Evolutionary conservation across 2,329 filamentous ascomycete species (phyloP).

Genomic region (Penicillium sp.): DNA sequence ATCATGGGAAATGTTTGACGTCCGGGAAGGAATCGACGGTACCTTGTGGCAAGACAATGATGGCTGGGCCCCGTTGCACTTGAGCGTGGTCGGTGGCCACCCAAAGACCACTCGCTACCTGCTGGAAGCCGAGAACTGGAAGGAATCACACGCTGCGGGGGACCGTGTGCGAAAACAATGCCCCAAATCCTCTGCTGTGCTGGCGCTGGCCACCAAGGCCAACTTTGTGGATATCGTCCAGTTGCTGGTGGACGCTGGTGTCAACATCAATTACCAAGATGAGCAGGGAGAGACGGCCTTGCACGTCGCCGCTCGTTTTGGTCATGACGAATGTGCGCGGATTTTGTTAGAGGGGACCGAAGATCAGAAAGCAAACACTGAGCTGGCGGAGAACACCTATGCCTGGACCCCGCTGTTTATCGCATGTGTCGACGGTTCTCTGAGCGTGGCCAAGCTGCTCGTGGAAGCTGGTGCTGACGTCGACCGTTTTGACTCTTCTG

Average conservation of each 20-base stretch:
- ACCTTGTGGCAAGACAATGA: slow-evolving; percentile 87
- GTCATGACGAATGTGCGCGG: slow-evolving; percentile 71
- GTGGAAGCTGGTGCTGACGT: slow-evolving; percentile 72
- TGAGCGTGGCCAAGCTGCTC: slow-evolving; percentile 68
- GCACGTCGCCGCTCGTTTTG: slow-evolving; percentile 85
- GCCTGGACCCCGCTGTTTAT: slow-evolving; percentile 95
- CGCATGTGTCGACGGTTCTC: slow-evolving; percentile 80
- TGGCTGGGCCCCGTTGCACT: slow-evolving; percentile 82
- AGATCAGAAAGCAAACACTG: slow-evolving; percentile 66
- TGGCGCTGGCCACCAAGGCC: slow-evolving; percentile 80
- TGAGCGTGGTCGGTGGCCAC: slow-evolving; percentile 88
- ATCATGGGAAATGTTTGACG: slow-evolving; percentile 79
- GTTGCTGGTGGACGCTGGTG: slow-evolving; percentile 79
- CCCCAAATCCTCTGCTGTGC: slow-evolving; percentile 77
- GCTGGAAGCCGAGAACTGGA: slow-evolving; percentile 73
- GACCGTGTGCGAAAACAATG: slow-evolving; percentile 61
- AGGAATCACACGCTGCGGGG: slow-evolving; percentile 57
- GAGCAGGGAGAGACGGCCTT: slow-evolving; percentile 84
- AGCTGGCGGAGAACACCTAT: slow-evolving; percentile 75
- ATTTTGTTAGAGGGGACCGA: slow-evolving; percentile 66
- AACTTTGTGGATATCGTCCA: slow-evolving; percentile 80
- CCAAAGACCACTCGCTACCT: slow-evolving; percentile 76
- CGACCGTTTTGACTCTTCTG: slow-evolving; percentile 71
- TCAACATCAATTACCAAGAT: slow-evolving; percentile 91
- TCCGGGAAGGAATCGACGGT: slow-evolving; percentile 79